These are phyloP conservation scores for Trichopus zeylanicus DNA, from an alignment of 116 monocot genomes.

Conservation along the genomic window DNA sequence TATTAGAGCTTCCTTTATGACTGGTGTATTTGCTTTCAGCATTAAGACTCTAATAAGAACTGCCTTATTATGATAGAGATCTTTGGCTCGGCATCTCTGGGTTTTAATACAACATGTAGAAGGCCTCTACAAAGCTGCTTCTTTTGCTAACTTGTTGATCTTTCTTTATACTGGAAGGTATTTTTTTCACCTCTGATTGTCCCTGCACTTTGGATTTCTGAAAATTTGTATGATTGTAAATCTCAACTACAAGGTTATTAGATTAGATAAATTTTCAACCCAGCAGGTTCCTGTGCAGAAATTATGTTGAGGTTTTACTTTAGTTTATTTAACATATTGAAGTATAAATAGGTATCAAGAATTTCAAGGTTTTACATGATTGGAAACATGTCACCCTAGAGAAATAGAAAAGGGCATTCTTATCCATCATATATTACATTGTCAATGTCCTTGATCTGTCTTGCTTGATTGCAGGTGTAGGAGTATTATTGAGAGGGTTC, in stretches of 20 bases:
- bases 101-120: conserved; percentile 56
- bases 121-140: conserved; percentile 66
- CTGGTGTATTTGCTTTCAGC: neutral
- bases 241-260: neutral
- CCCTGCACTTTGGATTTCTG: neutral
- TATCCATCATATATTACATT: neutral
- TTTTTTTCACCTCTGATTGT: neutral
- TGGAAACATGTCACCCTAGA: neutral
- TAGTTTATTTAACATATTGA: no score
- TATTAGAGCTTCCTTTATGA: neutral
- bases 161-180: conserved; percentile 87
- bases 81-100: conserved; percentile 63
- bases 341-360: neutral
- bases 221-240: neutral
- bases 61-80: conserved; percentile 36
- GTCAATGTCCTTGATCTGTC: neutral
- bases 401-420: neutral
- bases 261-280: no score
- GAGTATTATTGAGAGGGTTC: conserved; percentile 84
- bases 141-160: conserved; percentile 61
- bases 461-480: conserved; percentile 65
- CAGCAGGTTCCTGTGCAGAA: no score
- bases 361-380: neutral
- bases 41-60: conserved; percentile 1
- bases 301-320: no score